phyloP scores from a whole-genome alignment of 139 green algal genomes.

The Micromonas commoda region DNA sequence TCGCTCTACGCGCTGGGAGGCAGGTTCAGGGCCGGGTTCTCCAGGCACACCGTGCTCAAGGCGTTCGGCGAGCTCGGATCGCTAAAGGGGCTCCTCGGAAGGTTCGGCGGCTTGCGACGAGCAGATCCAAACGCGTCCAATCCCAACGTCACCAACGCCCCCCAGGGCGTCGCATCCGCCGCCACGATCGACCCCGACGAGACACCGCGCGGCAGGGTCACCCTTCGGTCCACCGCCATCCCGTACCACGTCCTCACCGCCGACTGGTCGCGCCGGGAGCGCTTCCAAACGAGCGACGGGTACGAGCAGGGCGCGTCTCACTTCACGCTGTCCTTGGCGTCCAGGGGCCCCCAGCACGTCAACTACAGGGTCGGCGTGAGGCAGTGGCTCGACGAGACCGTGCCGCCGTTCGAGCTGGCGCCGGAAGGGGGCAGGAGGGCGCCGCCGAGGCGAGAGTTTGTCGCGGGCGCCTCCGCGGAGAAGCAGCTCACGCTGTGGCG shows the following conservation, averaged over 20 bases:
- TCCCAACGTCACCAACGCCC: neutral
- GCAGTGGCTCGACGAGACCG: neutral
- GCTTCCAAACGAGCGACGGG: neutral
- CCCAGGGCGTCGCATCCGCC: neutral
- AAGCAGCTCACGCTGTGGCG: slow-evolving; percentile 4
- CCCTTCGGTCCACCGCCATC: neutral
- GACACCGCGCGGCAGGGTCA: neutral
- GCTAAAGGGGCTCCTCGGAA: neutral
- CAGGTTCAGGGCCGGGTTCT: neutral
- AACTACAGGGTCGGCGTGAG: slow-evolving; percentile 4
- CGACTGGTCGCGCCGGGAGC: neutral
- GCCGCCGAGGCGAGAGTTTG: neutral
- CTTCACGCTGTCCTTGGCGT: neutral
- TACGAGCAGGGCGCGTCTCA: neutral
- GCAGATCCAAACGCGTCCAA: too few species aligned
- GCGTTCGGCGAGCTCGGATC: slow-evolving; percentile 9
- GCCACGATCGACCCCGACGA: neutral
- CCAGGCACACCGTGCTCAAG: neutral
- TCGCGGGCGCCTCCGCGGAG: neutral
- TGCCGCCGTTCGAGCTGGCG: neutral
- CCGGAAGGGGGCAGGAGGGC: neutral
- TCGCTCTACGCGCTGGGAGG: slow-evolving; percentile 6
- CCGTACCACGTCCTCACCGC: neutral
- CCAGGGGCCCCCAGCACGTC: neutral
- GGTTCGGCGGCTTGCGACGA: neutral